phyloP scores from a whole-genome alignment of 202 grass and related monocot genomes.

The Sporobolus alterniflorus region DNA sequence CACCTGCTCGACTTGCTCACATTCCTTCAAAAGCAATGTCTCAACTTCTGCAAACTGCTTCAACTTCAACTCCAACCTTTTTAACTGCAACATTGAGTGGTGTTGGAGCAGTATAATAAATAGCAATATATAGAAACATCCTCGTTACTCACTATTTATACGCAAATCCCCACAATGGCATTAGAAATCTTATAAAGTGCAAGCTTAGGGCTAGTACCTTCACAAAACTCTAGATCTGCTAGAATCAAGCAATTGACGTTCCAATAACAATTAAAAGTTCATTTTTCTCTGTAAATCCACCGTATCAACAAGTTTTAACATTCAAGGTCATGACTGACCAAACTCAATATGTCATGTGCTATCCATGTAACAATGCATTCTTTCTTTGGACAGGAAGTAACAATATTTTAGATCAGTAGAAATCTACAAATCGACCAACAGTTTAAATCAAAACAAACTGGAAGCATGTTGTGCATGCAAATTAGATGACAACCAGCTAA shows the following conservation, averaged over 20 bases:
- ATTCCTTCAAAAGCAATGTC: slow-evolving; percentile 93
- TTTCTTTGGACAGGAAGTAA: no score
- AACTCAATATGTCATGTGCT: neutral
- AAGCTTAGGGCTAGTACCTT: neutral
- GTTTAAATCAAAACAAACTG: neutral
- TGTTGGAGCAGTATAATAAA: slow-evolving; percentile 2
- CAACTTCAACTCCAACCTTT: slow-evolving; percentile 92
- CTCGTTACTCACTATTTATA: neutral
- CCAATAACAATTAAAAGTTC: neutral
- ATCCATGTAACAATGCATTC: neutral
- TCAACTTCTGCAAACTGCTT: slow-evolving; percentile 97
- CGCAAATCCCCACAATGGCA: neutral
- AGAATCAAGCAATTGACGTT: neutral
- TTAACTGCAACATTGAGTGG: slow-evolving; percentile 67
- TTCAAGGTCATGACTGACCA: neutral
- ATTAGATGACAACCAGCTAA: slow-evolving; percentile 1
- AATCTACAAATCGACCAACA: slow-evolving; percentile 12
- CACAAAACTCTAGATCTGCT: neutral
- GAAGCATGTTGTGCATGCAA: neutral
- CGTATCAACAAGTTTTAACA: slow-evolving; percentile 7
- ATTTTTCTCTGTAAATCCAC: neutral
- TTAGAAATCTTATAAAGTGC: neutral
- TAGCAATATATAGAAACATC: neutral
- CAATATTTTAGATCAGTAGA: neutral
- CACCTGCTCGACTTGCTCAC: slow-evolving; percentile 75